Percentiles rank a stretch among this genome's conserved stretches.
These are phyloP conservation scores for Haberlea rhodopensis DNA, from an alignment of 257 asterid species.

Conservation along the genomic window DNA sequence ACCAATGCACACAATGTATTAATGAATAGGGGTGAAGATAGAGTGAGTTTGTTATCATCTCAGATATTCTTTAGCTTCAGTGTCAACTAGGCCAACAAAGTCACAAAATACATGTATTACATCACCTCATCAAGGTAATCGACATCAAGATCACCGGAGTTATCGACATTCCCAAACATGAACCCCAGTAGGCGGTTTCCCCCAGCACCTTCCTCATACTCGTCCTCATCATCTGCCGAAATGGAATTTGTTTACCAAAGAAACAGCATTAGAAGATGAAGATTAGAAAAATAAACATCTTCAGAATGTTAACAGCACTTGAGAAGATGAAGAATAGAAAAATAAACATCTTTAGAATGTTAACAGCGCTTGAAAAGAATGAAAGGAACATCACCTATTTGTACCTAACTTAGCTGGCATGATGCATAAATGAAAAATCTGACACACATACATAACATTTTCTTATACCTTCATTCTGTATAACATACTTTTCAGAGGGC, in stretches of 20 bases:
- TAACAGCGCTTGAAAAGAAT: slow-evolving; percentile 9
- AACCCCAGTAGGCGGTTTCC: slow-evolving; percentile 85
- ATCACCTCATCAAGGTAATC: slow-evolving; percentile 98
- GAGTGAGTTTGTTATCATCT: background rate
- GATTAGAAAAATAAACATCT: slow-evolving; percentile 11
- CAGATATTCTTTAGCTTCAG: slow-evolving; percentile 17
- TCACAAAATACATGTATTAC: slow-evolving; percentile 13
- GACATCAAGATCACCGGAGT: slow-evolving; percentile 95
- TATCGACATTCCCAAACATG: slow-evolving; percentile 97
- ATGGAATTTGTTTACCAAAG: slow-evolving; percentile 20
- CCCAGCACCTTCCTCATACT: slow-evolving; percentile 78
- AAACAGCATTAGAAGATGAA: slow-evolving; percentile 23
- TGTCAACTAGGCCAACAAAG: background rate
- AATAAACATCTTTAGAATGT: slow-evolving; percentile 6
- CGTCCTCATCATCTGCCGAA: slow-evolving; percentile 90
- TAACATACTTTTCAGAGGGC: too few relatives aligned
- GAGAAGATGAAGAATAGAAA: slow-evolving; percentile 20
- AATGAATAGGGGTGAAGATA: background rate
- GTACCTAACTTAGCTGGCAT: background rate
- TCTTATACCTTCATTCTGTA: too few relatives aligned
- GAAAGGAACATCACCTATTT: background rate
- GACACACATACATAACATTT: background rate
- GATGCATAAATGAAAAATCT: background rate
- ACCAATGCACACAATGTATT: slow-evolving; percentile 25
- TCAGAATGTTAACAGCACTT: slow-evolving; percentile 8